Evolutionary conservation across 768 basidiomycete species (phyloP).

Genomic region (Boletus rubroflammeus): DNA sequence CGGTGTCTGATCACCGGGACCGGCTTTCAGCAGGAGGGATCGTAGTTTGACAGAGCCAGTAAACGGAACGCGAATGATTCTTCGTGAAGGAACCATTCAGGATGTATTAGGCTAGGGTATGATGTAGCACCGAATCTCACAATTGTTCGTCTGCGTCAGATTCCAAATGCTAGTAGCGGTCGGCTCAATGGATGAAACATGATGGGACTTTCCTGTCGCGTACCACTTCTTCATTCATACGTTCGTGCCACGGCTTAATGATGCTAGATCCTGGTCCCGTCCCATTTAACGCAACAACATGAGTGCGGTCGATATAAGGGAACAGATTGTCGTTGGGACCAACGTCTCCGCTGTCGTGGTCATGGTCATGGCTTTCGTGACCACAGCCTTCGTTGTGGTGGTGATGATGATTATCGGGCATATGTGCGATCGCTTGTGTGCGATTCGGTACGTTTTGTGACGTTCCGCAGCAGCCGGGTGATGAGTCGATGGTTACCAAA

Average conservation of each 20-base stretch:
- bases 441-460: too few relatives aligned
- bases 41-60: conserved; percentile 83
- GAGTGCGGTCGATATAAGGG: conserved; percentile 68
- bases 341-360: conserved; percentile 45
- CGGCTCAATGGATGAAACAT: conserved; percentile 2
- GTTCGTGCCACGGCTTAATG: conserved; percentile 86
- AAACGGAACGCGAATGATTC: conserved; percentile 84
- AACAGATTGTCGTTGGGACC: conserved; percentile 72
- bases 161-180: conserved; percentile 68
- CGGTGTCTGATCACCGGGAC: conserved; percentile 77
- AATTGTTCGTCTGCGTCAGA: conserved; percentile 92
- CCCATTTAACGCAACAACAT: conserved; percentile 80
- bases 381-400: conserved; percentile 51
- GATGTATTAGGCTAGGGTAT: neutral
- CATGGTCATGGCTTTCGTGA: conserved; percentile 58
- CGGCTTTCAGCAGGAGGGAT: conserved; percentile 78
- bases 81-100: conserved; percentile 28
- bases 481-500: too few relatives aligned
- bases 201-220: conserved; percentile 15
- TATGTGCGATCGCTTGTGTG: too few relatives aligned
- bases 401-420: conserved; percentile 30
- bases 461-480: too few relatives aligned
- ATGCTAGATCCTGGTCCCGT: conserved; percentile 47
- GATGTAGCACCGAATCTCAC: conserved; percentile 38
- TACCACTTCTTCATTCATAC: conserved; percentile 69